Percentiles rank a stretch among this genome's conserved stretches.
Conservation (phyloP, 139 green algal genomes). For the Micromonas commoda region DNA sequence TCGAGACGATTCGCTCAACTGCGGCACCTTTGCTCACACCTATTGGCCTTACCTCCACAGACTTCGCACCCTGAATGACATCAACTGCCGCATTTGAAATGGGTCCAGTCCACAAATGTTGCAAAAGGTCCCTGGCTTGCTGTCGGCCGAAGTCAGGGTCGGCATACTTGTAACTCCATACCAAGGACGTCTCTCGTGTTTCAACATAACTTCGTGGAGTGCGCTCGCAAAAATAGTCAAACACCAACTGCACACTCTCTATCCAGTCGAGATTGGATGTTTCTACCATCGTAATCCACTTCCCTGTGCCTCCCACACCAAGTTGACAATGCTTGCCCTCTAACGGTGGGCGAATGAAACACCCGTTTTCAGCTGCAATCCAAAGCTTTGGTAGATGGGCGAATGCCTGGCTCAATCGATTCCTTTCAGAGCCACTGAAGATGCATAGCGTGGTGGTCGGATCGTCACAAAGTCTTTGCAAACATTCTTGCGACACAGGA, state of each 20-base stretch:
- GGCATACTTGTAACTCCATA: constrained; percentile 98
- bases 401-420: constrained; percentile 75
- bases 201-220: constrained; percentile 90
- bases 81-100: constrained; percentile 95
- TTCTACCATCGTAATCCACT: constrained; percentile 19
- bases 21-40: constrained; percentile 89
- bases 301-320: not conserved
- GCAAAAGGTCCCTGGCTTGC: constrained; percentile 60
- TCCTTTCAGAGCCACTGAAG: constrained; percentile 64
- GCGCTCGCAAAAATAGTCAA: constrained; percentile 97
- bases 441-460: constrained; percentile 68
- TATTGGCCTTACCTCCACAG: constrained; percentile 80
- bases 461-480: constrained; percentile 37
- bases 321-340: constrained; percentile 15
- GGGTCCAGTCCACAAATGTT: constrained; percentile 96
- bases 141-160: constrained; percentile 52
- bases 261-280: constrained; percentile 79
- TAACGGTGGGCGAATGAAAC: constrained; percentile 63
- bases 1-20: constrained; percentile 71
- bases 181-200: constrained; percentile 79
- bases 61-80: constrained; percentile 79
- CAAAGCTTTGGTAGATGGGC: constrained; percentile 62
- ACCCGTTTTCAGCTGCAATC: constrained; percentile 95
- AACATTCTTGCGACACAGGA: constrained; percentile 27
- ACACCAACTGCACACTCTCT: constrained; percentile 89